These are phyloP conservation scores for Trichomonas gallinae DNA, from an alignment of 208 protist genomes.

Conservation along the genomic window DNA sequence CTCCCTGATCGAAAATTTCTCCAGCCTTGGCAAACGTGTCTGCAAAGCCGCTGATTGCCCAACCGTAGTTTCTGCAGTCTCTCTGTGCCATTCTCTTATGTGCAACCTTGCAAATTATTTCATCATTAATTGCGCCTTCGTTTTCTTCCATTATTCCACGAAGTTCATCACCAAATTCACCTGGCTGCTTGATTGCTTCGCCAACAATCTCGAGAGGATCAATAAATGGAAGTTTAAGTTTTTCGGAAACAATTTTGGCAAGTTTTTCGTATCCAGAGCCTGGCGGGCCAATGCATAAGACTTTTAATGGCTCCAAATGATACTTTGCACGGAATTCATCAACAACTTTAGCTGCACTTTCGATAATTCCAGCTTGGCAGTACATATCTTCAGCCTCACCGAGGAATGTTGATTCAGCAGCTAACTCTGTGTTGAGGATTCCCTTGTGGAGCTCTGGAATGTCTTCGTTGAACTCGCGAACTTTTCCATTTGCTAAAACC, in stretches of 20 bases:
- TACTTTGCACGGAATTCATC: constrained; percentile 8
- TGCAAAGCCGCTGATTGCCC: background rate
- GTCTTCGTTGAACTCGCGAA: background rate
- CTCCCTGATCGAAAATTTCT: background rate
- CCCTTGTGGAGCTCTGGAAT: background rate
- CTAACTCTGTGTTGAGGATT: background rate
- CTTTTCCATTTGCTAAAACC: background rate
- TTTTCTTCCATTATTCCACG: background rate
- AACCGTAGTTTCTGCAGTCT: constrained; percentile 12
- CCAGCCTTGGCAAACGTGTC: background rate
- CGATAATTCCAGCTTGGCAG: background rate
- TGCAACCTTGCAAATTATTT: background rate
- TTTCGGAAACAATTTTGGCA: background rate
- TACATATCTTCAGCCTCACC: background rate
- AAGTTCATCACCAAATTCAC: background rate
- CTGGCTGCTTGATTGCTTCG: background rate
- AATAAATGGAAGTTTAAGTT: background rate
- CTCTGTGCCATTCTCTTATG: background rate
- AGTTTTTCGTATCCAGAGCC: background rate
- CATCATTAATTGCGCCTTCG: background rate
- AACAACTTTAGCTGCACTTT: constrained; percentile 15
- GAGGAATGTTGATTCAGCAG: background rate
- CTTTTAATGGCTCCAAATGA: background rate
- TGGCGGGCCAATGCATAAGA: background rate
- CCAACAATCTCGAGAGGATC: background rate